Evolutionary conservation across 2,329 filamentous ascomycete genomes (phyloP), one percentile per base, ranked within the genome.

Genomic region (Coniochaeta hoffmannii): DNA sequence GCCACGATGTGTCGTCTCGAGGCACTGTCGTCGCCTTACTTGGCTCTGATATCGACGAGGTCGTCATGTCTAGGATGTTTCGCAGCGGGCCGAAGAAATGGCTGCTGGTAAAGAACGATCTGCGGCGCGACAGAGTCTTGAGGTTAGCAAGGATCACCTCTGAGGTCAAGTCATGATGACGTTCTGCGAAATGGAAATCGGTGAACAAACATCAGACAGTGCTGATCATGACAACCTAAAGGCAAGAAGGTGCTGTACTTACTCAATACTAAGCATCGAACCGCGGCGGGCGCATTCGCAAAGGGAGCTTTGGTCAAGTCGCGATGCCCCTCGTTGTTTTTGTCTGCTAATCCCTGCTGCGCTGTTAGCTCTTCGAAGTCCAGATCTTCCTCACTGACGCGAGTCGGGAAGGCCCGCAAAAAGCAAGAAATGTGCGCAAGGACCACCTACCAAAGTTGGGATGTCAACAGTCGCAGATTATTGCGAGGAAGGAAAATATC

Each of bases 231-330:
- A 14, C 10, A 15, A 26, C n/a, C n/a, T n/a, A n/a, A n/a, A n/a
- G n/a, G n/a, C n/a, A n/a, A 15, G 24, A 6, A 35, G 38, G 38
- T 24, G 36, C 36, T 44, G 35, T 44, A 62, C 62, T 64, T 62
- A 64, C 63, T 61, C 61, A 56, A 63, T 55, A 35, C 59, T 55
- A 53, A 62, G 61, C 62, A 64, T 65, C 56, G 60, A 61, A 9
- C 12, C n/a, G 41, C 41, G 38, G 12, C 41, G 19, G 4, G 38
- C 38, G 38, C 38, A 44, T 24, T n/a, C 34, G 9, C 7, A 36
- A 36, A 14, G 17, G 38, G 19, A 26, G 22, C 11, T 46, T 5
- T 22, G 36, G 5, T n/a, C n/a, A 26, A 26, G 41, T 46, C 41
- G 41, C 41, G 38, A 46, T 46, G 41, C 41, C 41, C 41, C 41